These are phyloP conservation scores for Microdochium trichocladiopsis DNA, from an alignment of 2,329 filamentous ascomycete species.

Conservation along the genomic window DNA sequence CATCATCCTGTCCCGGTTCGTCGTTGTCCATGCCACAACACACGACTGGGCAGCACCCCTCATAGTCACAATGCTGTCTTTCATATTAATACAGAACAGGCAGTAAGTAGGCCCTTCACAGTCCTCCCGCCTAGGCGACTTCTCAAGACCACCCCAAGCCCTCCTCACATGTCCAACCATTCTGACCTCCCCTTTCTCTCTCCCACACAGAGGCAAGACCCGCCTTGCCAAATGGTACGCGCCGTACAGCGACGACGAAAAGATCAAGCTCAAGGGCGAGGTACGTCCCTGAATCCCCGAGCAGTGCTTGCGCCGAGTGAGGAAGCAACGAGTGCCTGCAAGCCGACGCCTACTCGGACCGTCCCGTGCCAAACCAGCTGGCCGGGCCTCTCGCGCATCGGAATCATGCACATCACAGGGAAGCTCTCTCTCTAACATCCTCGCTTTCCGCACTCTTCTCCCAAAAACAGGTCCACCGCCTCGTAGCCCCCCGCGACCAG, in stretches of 20 bases:
- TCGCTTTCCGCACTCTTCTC: neutral
- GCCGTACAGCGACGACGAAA: slow-evolving; percentile 97
- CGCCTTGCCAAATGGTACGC: slow-evolving; percentile 98
- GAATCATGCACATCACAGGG: slow-evolving; percentile 3
- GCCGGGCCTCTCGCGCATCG: too few relatives aligned
- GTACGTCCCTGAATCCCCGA: slow-evolving; percentile 44
- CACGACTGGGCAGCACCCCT: neutral
- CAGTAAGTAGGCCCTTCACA: slow-evolving; percentile 20
- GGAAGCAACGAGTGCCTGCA: too few relatives aligned
- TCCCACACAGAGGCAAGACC: slow-evolving; percentile 75
- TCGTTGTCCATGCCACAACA: neutral
- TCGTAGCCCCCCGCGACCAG: slow-evolving; percentile 94
- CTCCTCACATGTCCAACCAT: neutral
- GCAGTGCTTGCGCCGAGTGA: too few relatives aligned
- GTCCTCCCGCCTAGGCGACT: neutral
- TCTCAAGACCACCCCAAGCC: neutral
- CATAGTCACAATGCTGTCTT: slow-evolving; percentile 26
- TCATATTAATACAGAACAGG: slow-evolving; percentile 34
- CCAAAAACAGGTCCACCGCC: slow-evolving; percentile 73
- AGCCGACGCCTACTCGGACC: too few relatives aligned
- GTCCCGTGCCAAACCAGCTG: too few relatives aligned
- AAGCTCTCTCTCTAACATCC: too few relatives aligned
- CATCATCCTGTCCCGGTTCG: neutral
- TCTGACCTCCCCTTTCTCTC: neutral
- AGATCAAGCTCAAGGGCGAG: slow-evolving; percentile 98